Evolutionary conservation across 331 rosid genomes (phyloP).

Genomic region (Arachis monticola): DNA sequence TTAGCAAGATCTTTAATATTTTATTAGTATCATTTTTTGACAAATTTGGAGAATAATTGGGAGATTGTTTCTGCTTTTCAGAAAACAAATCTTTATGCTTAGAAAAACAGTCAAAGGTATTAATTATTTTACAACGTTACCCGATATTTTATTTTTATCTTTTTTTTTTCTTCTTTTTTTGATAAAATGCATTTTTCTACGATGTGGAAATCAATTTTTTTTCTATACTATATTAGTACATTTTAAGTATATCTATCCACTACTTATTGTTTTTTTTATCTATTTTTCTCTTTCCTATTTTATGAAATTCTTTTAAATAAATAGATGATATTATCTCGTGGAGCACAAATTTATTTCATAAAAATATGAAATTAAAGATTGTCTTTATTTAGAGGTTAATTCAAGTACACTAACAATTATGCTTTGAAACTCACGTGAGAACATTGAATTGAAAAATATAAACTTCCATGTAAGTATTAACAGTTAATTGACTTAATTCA

Average conservation of each 20-base stretch:
- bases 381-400: background rate
- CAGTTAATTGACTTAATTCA: background rate
- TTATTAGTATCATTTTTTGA: conserved; percentile 6
- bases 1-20: background rate
- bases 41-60: conserved; percentile 14
- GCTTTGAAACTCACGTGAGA: conserved; percentile 32
- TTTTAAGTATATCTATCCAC: no score
- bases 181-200: background rate
- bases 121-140: background rate
- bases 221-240: no score
- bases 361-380: no score
- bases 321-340: no score
- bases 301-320: no score
- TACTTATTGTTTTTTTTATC: no score
- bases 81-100: background rate
- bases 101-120: background rate
- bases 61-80: conserved; percentile 4
- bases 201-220: no score
- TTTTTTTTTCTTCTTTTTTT: no score
- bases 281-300: no score
- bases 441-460: conserved; percentile 11
- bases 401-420: conserved; percentile 1
- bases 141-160: background rate
- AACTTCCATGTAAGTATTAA: conserved; percentile 14
- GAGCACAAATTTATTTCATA: no score